phyloP scores from a whole-genome alignment of 768 basidiomycete genomes.

The Mycena haematopus region DNA sequence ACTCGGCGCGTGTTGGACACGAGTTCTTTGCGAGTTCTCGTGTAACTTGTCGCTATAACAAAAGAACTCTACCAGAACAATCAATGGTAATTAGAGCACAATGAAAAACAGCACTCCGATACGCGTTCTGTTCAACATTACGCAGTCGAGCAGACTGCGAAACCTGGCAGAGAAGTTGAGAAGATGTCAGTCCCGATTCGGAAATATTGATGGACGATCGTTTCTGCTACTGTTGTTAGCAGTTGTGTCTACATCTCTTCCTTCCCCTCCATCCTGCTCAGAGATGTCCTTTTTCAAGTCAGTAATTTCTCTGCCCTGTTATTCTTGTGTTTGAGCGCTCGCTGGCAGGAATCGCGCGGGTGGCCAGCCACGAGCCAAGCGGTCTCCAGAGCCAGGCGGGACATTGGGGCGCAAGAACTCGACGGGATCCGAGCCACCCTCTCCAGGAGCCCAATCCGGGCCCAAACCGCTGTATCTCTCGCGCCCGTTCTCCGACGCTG shows the following conservation, averaged over 20 bases:
- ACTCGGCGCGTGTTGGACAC: no score
- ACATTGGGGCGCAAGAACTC: conserved; percentile 38
- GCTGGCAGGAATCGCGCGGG: conserved; percentile 25
- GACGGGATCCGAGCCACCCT: conserved; percentile 46
- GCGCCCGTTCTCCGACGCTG: conserved; percentile 93
- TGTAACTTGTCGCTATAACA: no score
- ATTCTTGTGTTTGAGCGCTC: not conserved
- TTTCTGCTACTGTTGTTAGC: conserved; percentile 7
- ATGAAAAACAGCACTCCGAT: no score
- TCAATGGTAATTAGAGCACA: no score
- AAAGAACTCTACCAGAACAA: no score
- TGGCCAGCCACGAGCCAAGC: conserved; percentile 39
- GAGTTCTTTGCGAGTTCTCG: no score
- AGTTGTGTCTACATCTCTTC: not conserved
- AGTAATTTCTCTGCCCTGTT: not conserved
- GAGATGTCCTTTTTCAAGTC: conserved; percentile 29
- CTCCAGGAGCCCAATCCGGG: conserved; percentile 39
- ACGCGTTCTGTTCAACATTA: no score
- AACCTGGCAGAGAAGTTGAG: no score
- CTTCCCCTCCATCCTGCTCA: conserved; percentile 5
- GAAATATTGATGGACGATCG: not conserved
- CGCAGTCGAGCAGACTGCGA: no score
- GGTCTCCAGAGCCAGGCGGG: conserved; percentile 45
- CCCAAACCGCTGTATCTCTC: conserved; percentile 86
- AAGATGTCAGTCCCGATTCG: not conserved